Evolutionary conservation across 2,329 filamentous ascomycete species (phyloP), one percentile per base, ranked within the genome.

Genomic region (Dactylellina parvicollis): DNA sequence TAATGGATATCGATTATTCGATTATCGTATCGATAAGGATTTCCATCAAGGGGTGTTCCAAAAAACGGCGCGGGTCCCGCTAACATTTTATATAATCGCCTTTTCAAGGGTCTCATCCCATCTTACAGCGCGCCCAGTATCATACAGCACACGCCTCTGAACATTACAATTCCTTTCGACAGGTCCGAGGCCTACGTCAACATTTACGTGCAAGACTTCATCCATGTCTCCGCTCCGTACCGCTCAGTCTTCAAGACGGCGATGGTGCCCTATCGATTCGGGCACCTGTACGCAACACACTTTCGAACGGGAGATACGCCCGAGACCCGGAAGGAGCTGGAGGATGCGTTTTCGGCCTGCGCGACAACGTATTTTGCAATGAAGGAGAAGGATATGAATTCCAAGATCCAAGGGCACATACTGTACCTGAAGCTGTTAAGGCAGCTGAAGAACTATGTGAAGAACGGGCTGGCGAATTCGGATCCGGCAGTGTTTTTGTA

Each of bases 401-500:
- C 69, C 1, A 73, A 73, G 54, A 73, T 73, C 14, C 69, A 73
- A 26, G 69, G 69, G 2, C 69, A 66, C 42, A 55, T 73, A 14
- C 32, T 73, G 9, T 73, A 73, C 28, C 49, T 73, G 12, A 73
- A 66, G 22, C 44, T 73, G 10, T 22, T 73, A n/a, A 38, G 47
- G 24, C 69, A 73, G 60, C 30, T 73, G 54, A 73, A 73, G 30
- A 57, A 54, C 18, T 60, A 73, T 30, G 60, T 73, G 3, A 73
- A 73, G 28, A 73, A 73, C 28, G 69, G 69, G 14, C 16, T 73
- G 40, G 69, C 69, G 3, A 73, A 73, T 10, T 73, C 60, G 4
- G 69, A 73, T 22, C 69, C 69, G 1, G 69, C 69, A 12, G 69
- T 73, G 42, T 73, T 73, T 56, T 54, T 73, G 16, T 73, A 73